A percentile compares a stretch with the other conserved stretches of the same genome.
Conservation (phyloP, 768 basidiomycete species). For the Rhizopogon vinicolor region DNA sequence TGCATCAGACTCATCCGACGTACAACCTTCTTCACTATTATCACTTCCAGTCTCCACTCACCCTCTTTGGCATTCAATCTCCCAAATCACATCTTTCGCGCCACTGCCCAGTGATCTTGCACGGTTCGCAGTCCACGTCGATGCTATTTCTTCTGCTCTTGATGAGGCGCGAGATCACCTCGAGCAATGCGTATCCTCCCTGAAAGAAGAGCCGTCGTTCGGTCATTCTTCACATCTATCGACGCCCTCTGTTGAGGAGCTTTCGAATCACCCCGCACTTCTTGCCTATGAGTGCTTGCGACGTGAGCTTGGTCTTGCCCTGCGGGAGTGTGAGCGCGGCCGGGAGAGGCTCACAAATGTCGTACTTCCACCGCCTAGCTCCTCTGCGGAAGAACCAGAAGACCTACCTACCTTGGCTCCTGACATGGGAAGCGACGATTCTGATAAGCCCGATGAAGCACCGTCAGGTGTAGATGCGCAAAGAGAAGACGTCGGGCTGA, state of each 20-base stretch:
- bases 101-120: slow-evolving; percentile 67
- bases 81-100: slow-evolving; percentile 49
- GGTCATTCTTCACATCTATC: slow-evolving; percentile 18
- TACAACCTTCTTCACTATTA: slow-evolving; percentile 9
- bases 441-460: slow-evolving; percentile 44
- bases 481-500: slow-evolving; percentile 6
- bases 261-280: slow-evolving; percentile 44
- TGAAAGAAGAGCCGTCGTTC: slow-evolving; percentile 39
- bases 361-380: slow-evolving; percentile 38
- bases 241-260: slow-evolving; percentile 13
- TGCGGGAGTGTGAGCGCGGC: slow-evolving; percentile 81
- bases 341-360: slow-evolving; percentile 58
- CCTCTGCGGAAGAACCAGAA: slow-evolving; percentile 30
- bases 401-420: slow-evolving; percentile 47
- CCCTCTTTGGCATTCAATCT: slow-evolving; percentile 10
- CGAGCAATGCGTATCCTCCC: slow-evolving; percentile 52
- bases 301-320: slow-evolving; percentile 69
- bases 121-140: slow-evolving; percentile 70
- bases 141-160: slow-evolving; percentile 62
- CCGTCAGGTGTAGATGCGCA: slow-evolving; percentile 29
- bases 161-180: slow-evolving; percentile 69
- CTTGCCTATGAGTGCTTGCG: slow-evolving; percentile 73
- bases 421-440: slow-evolving; percentile 50
- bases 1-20: slow-evolving; percentile 21
- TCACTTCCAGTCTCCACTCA: slow-evolving; percentile 13